These are phyloP conservation scores for Ministeria vibrans DNA, from an alignment of 78 protist species.

Conservation along the genomic window DNA sequence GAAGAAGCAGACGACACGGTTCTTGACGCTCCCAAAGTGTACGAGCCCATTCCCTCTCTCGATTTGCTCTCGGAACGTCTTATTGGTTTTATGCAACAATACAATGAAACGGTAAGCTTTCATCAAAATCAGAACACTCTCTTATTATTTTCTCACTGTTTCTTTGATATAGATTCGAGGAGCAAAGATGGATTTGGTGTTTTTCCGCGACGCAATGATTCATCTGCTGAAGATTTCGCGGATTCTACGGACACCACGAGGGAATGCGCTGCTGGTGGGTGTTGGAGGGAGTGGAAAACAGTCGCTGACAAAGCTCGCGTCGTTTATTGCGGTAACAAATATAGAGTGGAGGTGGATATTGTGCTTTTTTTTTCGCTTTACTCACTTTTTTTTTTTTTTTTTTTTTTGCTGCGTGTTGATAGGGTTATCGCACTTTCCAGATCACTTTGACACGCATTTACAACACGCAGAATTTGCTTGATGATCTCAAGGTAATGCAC, in stretches of 20 bases:
- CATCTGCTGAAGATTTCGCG: constrained; percentile 78
- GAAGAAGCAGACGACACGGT: constrained; percentile 17
- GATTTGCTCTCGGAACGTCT: constrained; percentile 19
- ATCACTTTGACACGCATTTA: constrained; percentile 58
- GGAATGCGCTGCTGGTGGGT: constrained; percentile 90
- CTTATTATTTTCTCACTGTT: too few relatives aligned
- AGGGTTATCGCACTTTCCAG: constrained; percentile 40
- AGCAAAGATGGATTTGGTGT: constrained; percentile 56
- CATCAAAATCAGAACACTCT: too few relatives aligned
- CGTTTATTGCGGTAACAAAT: constrained; percentile 63
- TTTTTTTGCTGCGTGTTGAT: too few relatives aligned
- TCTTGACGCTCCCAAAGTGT: constrained; percentile 35
- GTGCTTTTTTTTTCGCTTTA: too few relatives aligned
- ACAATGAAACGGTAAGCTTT: constrained; percentile 80
- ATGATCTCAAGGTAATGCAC: constrained; percentile 78
- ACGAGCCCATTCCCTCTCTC: constrained; percentile 30
- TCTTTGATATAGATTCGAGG: too few relatives aligned
- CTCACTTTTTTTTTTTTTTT: too few relatives aligned
- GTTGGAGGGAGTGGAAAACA: constrained; percentile 90
- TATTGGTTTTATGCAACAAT: not conserved
- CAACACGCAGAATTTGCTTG: constrained; percentile 56
- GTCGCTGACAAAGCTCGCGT: constrained; percentile 76
- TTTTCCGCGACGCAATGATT: constrained; percentile 71
- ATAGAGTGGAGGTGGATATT: too few relatives aligned
- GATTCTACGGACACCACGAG: constrained; percentile 64